These are phyloP conservation scores for Leptographium wingfieldii DNA, from an alignment of 2,329 filamentous ascomycete species.

Conservation along the genomic window DNA sequence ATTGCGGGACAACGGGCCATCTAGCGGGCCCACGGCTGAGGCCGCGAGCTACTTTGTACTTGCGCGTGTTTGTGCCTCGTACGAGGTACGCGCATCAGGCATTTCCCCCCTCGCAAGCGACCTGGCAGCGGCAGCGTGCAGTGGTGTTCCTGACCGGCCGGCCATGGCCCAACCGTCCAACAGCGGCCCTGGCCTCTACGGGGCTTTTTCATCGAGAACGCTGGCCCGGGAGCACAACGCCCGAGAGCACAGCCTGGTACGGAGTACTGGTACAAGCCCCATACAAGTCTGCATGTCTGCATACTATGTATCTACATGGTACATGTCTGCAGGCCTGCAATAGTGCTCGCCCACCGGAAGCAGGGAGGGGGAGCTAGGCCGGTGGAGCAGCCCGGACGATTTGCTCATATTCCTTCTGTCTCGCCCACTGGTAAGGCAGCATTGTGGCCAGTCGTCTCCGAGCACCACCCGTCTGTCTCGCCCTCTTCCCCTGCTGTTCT, in stretches of 20 bases:
- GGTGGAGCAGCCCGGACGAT: background rate
- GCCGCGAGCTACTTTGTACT: slow-evolving; percentile 1
- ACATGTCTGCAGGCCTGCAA: too few species aligned
- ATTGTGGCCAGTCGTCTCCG: background rate
- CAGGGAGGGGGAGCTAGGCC: background rate
- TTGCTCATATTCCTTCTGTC: background rate
- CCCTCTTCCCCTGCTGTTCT: background rate
- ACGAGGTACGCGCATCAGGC: background rate
- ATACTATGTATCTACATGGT: background rate
- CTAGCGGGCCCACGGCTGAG: slow-evolving; percentile 2
- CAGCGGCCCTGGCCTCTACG: background rate
- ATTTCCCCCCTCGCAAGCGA: background rate
- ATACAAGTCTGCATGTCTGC: background rate
- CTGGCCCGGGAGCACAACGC: too few species aligned
- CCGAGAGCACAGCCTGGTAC: background rate
- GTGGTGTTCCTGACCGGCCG: too few species aligned
- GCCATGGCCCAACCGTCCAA: too few species aligned
- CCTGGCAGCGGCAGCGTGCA: too few species aligned
- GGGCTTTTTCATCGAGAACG: too few species aligned
- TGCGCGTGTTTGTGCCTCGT: background rate
- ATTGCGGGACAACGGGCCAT: background rate
- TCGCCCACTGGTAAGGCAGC: background rate
- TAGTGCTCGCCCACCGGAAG: background rate
- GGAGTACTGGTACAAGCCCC: background rate
- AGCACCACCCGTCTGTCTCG: background rate